Base-by-base conservation (phyloP, 2,329 filamentous ascomycete species). In the Teratosphaeriaceae sp. region DNA sequence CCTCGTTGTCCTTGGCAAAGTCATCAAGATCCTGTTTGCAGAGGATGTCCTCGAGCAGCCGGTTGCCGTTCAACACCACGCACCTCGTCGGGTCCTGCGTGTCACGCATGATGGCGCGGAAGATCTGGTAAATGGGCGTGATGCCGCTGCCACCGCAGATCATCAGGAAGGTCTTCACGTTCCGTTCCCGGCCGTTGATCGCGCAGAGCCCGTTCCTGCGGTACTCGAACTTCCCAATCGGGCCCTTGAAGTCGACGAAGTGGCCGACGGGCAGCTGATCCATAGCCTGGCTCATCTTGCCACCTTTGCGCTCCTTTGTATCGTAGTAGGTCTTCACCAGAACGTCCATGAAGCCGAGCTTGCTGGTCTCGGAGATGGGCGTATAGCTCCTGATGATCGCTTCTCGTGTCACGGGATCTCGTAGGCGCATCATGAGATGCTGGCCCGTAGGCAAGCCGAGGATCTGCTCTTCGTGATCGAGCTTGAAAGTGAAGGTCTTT, bases 141-240 rank as follows among this genome's bases (percentile, higher is more conserved):
- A 96, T 84, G 1, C 89, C 89, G n/a, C 79, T 86, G 5, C 89
- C 89, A 12, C 77, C 89, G 54, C 86, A 92, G 23, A 95, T 80
- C 88, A 95, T 94, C 59, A 85, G 71, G 62, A 95, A 87, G 11
- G 74, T 75, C 40, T 74, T 76, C 1, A 94, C 76, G 0, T 54
- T 64, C 8, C 81, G 69, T 44, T 70, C 61, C 16, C 69, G 72
- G 0, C 76, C 76, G 23, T 76, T 76, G 31, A 94, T 66, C 0
- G 67, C 58, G 54, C 84, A 87, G 2, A 64, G 49, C 0, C 88
- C 88, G 0, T 70, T 65, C 0, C 85, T 84, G 0, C 82, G 68
- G 56, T 95, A 95, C 55, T 84, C 78, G 50, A 95, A 90, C 54
- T 87, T 86, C 6, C 89, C 89, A 3, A 88, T 82, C 0, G 89